These are phyloP conservation scores for Cystobasidiaceae sp. DNA, from an alignment of 1,284 basidiomycete species.

Conservation along the genomic window DNA sequence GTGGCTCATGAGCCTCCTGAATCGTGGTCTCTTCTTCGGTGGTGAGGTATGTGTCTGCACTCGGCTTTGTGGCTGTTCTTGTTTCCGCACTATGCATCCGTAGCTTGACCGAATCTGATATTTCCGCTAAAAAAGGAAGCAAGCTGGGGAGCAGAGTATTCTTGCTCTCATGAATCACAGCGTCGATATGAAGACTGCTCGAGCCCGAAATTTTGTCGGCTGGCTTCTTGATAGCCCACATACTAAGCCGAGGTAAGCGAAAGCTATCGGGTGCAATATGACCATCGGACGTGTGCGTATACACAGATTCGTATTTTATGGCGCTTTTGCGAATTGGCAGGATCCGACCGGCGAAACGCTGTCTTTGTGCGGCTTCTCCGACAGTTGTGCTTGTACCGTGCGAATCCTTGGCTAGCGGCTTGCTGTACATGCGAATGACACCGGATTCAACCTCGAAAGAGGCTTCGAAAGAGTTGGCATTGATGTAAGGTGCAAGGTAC, in stretches of 20 bases:
- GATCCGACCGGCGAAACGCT: too few species aligned
- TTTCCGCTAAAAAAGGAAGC: constrained; percentile 71
- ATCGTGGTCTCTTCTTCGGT: too few species aligned
- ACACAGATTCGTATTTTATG: too few species aligned
- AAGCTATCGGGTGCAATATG: constrained; percentile 4
- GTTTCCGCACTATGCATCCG: constrained; percentile 23
- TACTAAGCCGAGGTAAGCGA: constrained; percentile 11
- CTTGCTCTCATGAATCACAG: constrained; percentile 75
- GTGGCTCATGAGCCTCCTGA: too few species aligned
- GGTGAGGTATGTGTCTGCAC: too few species aligned
- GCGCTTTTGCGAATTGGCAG: too few species aligned
- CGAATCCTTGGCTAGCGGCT: too few species aligned
- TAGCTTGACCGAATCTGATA: constrained; percentile 37
- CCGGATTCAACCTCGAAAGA: constrained; percentile 25
- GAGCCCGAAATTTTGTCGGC: not conserved
- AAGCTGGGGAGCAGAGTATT: constrained; percentile 75
- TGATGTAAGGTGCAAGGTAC: not conserved
- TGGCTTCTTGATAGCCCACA: constrained; percentile 12
- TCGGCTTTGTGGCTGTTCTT: not conserved
- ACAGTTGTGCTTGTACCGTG: too few species aligned
- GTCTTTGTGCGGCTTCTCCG: too few species aligned
- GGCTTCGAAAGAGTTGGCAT: constrained; percentile 19
- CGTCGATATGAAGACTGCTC: constrained; percentile 59
- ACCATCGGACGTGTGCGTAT: not conserved
- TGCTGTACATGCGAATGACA: constrained; percentile 20